phyloP scores from a whole-genome alignment of 2,329 filamentous ascomycete genomes.

The Fusarium sp. region DNA sequence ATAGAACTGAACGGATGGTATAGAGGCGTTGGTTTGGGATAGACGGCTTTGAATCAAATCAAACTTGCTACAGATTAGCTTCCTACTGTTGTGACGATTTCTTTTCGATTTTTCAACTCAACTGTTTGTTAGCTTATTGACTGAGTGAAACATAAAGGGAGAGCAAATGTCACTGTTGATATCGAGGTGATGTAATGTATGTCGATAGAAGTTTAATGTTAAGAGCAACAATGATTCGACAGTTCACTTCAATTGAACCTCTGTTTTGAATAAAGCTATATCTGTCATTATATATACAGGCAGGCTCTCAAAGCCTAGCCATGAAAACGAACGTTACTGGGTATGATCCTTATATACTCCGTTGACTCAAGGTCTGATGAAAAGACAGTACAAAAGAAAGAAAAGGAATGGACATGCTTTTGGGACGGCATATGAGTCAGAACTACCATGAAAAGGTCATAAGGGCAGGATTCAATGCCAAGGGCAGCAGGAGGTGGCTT shows the following conservation, averaged over 20 bases:
- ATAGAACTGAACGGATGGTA: constrained; percentile 37
- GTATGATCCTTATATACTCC: constrained; percentile 23
- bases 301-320: not conserved
- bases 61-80: constrained; percentile 20
- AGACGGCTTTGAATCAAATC: constrained; percentile 39
- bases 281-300: not conserved
- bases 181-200: not conserved
- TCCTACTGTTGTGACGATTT: not conserved
- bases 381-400: not conserved
- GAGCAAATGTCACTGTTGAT: not conserved
- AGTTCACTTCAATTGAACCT: not conserved
- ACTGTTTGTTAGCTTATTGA: not conserved
- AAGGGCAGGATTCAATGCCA: constrained; percentile 80
- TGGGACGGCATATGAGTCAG: not conserved
- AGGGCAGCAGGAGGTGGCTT: constrained; percentile 76
- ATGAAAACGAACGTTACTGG: constrained; percentile 14
- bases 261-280: not conserved
- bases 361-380: not conserved
- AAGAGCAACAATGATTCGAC: not conserved
- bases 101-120: not conserved
- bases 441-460: constrained; percentile 80
- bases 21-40: constrained; percentile 44
- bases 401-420: constrained; percentile 6
- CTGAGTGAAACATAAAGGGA: not conserved
- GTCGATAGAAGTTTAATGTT: not conserved